A percentile compares a stretch with the other conserved stretches of the same genome.
Conservation (phyloP, 805 yeast genomes). For the Schizosaccharomyces lindneri region DNA sequence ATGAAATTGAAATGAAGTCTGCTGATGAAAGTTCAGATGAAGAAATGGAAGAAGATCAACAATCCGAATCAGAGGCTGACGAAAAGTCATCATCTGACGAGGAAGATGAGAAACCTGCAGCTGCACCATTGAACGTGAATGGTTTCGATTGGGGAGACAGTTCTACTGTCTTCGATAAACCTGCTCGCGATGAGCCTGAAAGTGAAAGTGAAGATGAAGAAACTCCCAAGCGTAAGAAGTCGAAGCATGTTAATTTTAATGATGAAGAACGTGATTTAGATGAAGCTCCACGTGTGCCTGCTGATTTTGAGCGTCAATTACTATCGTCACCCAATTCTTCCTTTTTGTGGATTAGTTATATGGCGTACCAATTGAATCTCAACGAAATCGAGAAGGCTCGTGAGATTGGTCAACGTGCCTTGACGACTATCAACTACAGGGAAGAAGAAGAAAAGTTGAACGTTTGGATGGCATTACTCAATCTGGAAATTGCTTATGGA, state of each 20-base stretch:
- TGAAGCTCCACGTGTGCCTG: constrained; percentile 65
- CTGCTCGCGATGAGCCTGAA: constrained; percentile 28
- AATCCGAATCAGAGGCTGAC: constrained; percentile 7
- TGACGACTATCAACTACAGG: constrained; percentile 67
- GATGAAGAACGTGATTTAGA: constrained; percentile 28
- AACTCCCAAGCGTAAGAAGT: constrained; percentile 10
- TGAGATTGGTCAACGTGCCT: constrained; percentile 76
- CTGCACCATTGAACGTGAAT: constrained; percentile 43
- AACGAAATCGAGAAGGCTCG: constrained; percentile 89
- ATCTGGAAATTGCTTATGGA: constrained; percentile 86
- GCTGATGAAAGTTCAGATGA: constrained; percentile 9
- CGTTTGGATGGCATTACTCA: constrained; percentile 85
- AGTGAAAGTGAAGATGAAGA: constrained; percentile 24
- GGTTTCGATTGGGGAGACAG: constrained; percentile 95
- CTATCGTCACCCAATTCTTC: constrained; percentile 88
- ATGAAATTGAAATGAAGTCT: constrained; percentile 9
- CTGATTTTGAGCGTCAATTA: constrained; percentile 77
- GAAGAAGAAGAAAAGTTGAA: constrained; percentile 84
- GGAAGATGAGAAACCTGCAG: constrained; percentile 9
- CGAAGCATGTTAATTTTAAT: constrained; percentile 12
- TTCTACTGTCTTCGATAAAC: constrained; percentile 49
- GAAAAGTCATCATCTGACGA: constrained; percentile 9
- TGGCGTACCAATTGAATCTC: constrained; percentile 89
- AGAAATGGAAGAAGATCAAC: constrained; percentile 11
- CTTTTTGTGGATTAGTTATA: constrained; percentile 86